Evolutionary conservation across 2,329 filamentous ascomycete genomes (phyloP).

Genomic region (Cladophialophora chaetospira): DNA sequence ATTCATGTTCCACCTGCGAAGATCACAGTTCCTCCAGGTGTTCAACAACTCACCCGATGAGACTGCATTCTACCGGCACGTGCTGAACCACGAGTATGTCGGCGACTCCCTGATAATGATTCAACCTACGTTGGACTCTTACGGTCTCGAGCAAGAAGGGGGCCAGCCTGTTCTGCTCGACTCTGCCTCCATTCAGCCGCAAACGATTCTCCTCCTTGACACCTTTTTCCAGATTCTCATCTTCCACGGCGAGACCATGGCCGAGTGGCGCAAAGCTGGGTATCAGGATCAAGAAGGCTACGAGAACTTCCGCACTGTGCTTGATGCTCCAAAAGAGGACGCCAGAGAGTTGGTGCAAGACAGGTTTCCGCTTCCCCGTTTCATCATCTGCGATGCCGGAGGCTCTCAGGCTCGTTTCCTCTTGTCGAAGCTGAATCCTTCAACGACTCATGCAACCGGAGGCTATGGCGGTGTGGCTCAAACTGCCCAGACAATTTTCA

Average conservation of each 20-base stretch:
- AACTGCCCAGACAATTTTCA: conserved; percentile 97
- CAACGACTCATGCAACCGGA: conserved; percentile 91
- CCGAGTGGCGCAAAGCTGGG: conserved; percentile 95
- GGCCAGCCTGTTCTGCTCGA: conserved; percentile 92
- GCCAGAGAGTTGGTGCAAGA: conserved; percentile 95
- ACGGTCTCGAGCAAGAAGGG: conserved; percentile 94
- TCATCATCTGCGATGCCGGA: conserved; percentile 98
- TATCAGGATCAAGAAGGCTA: conserved; percentile 99
- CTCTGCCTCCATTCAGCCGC: conserved; percentile 92
- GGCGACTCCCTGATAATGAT: conserved; percentile 98
- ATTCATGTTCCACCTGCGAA: conserved; percentile 98
- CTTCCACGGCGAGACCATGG: conserved; percentile 97
- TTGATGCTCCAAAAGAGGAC: conserved; percentile 95
- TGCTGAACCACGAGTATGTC: conserved; percentile 95
- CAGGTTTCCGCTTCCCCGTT: conserved; percentile 94
- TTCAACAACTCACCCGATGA: conserved; percentile 99
- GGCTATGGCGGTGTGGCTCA: conserved; percentile 88
- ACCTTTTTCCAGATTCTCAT: conserved; percentile 99
- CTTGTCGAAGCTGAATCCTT: conserved; percentile 94
- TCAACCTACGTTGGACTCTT: conserved; percentile 94
- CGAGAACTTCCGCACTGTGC: conserved; percentile 85
- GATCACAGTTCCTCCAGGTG: conserved; percentile 96
- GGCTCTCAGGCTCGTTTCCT: conserved; percentile 97
- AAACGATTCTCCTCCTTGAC: conserved; percentile 90
- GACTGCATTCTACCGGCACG: conserved; percentile 97